These are phyloP conservation scores for Hymenochaete sp. DNA, from an alignment of 1,284 basidiomycete species.

Conservation along the genomic window DNA sequence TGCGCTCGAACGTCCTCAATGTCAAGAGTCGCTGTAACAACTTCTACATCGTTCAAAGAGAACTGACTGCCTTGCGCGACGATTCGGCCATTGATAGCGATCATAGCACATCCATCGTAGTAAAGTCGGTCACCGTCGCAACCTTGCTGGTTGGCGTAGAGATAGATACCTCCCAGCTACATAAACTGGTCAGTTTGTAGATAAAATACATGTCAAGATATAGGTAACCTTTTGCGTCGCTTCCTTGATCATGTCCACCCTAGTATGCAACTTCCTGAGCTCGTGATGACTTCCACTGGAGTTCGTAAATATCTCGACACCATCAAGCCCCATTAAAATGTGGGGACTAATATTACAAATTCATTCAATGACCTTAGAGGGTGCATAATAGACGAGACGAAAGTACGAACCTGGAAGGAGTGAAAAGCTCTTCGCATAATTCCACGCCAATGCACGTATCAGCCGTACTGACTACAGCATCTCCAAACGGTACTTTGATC, in stretches of 20 bases:
- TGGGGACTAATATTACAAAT: constrained; percentile 60
- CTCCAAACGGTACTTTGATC: constrained; percentile 88
- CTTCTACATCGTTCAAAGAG: constrained; percentile 91
- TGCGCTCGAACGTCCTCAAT: constrained; percentile 91
- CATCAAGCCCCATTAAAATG: constrained; percentile 93
- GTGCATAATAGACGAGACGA: constrained; percentile 5
- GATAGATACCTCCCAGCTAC: constrained; percentile 90
- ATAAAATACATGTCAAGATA: neutral
- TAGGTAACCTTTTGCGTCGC: constrained; percentile 79
- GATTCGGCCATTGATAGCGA: constrained; percentile 88
- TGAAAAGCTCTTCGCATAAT: constrained; percentile 96
- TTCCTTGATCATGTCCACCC: constrained; percentile 94
- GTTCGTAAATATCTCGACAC: constrained; percentile 98
- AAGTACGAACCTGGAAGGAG: constrained; percentile 70
- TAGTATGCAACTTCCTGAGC: constrained; percentile 84
- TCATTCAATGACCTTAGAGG: constrained; percentile 12
- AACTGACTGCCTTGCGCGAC: constrained; percentile 96
- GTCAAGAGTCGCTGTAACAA: constrained; percentile 91
- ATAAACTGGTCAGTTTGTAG: constrained; percentile 2
- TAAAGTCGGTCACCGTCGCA: constrained; percentile 97
- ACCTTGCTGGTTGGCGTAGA: constrained; percentile 98
- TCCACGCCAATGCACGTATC: constrained; percentile 97
- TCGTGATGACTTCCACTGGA: constrained; percentile 97
- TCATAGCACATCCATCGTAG: constrained; percentile 96
- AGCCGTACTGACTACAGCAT: constrained; percentile 86